Conservation (phyloP, 2,329 filamentous ascomycete genomes). For the Colletotrichum shisoi region DNA sequence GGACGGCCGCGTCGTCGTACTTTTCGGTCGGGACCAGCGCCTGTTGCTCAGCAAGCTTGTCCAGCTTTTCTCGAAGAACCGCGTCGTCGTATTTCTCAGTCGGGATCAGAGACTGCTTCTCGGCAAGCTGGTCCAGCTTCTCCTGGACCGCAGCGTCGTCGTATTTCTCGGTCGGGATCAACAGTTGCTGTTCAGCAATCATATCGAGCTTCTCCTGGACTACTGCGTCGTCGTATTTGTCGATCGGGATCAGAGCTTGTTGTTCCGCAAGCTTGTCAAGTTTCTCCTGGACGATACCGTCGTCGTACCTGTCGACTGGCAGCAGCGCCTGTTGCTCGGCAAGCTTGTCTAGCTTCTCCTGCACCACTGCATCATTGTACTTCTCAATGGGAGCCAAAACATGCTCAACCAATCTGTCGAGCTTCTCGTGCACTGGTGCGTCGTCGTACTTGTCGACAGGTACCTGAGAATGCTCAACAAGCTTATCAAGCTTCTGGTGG, state of each 20-base stretch:
- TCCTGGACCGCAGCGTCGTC: conserved; percentile 16
- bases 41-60: conserved; percentile 48
- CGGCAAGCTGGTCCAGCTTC: conserved; percentile 27
- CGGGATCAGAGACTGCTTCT: conserved; percentile 28
- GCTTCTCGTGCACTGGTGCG: conserved; percentile 43
- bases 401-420: conserved; percentile 64
- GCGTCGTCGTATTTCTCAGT: conserved; percentile 42
- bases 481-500: conserved; percentile 29
- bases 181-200: conserved; percentile 57
- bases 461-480: conserved; percentile 23
- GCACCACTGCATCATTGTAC: conserved; percentile 54
- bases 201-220: conserved; percentile 27
- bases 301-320: conserved; percentile 42
- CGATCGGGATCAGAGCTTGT: conserved; percentile 51
- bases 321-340: conserved; percentile 16
- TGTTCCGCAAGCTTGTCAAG: conserved; percentile 62
- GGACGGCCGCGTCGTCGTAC: conserved; percentile 43
- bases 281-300: conserved; percentile 43
- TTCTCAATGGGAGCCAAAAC: conserved; percentile 51
- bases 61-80: conserved; percentile 44
- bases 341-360: conserved; percentile 68
- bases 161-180: conserved; percentile 20
- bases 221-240: conserved; percentile 24
- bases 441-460: conserved; percentile 42
- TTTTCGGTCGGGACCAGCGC: conserved; percentile 33